Evolutionary conservation across 192 early-diverging fungal species (phyloP).

Genomic region (Gamsiella multidivaricata): DNA sequence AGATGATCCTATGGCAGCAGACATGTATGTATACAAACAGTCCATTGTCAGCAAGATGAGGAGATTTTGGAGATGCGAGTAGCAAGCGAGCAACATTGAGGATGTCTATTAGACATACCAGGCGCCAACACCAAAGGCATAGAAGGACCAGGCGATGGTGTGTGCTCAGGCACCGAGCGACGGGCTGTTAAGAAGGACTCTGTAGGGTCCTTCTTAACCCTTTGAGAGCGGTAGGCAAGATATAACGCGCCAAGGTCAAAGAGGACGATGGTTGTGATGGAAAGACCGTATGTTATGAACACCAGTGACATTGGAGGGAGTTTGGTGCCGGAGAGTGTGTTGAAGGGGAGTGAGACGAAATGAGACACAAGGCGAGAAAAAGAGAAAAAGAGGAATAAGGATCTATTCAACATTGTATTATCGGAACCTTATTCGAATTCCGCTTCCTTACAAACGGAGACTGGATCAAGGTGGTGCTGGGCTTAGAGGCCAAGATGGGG

Average conservation of each 20-base stretch:
- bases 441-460: too few relatives aligned
- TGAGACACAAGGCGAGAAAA: too few relatives aligned
- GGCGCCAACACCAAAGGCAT: constrained; percentile 36
- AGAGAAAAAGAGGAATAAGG: too few relatives aligned
- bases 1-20: constrained; percentile 60
- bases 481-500: too few relatives aligned
- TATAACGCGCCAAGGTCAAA: constrained; percentile 36
- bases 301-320: constrained; percentile 34
- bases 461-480: too few relatives aligned
- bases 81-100: background rate
- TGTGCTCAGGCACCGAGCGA: constrained; percentile 23
- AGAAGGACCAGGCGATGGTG: constrained; percentile 47
- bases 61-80: background rate
- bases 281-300: constrained; percentile 27
- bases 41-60: background rate
- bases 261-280: constrained; percentile 24
- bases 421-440: too few relatives aligned
- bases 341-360: too few relatives aligned
- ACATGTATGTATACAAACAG: background rate
- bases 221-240: constrained; percentile 19
- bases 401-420: too few relatives aligned
- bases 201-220: constrained; percentile 23
- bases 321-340: too few relatives aligned
- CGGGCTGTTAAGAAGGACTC: constrained; percentile 52
- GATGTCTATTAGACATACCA: constrained; percentile 8